Percentiles rank a stretch among this genome's conserved stretches.
phyloP scores from a whole-genome alignment of 2,329 filamentous ascomycete species.

The Coniochaeta hoffmannii region DNA sequence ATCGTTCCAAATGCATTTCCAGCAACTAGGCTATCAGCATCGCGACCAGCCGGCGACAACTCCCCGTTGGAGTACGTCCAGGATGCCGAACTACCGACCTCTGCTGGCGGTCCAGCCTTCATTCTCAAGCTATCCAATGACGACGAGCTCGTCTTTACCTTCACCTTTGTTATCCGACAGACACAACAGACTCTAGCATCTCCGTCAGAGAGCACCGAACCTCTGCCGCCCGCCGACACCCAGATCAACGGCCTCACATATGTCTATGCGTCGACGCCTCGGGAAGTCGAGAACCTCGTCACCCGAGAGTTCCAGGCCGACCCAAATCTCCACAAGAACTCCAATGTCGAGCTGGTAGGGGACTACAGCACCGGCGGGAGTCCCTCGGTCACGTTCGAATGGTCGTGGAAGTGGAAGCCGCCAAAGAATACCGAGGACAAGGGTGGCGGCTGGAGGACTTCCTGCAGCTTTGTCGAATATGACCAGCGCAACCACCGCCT shows the following conservation, averaged over 20 bases:
- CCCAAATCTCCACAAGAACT: conserved; percentile 93
- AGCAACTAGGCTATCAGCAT: conserved; percentile 67
- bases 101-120: conserved; percentile 56
- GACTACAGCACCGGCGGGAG: conserved; percentile 74
- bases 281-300: conserved; percentile 87
- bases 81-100: conserved; percentile 64
- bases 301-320: conserved; percentile 95
- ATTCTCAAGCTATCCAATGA: conserved; percentile 83
- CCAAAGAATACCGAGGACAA: conserved; percentile 75
- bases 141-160: conserved; percentile 88
- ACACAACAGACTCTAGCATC: conserved; percentile 26
- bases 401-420: conserved; percentile 95
- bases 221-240: conserved; percentile 55
- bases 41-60: conserved; percentile 65
- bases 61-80: conserved; percentile 84
- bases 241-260: conserved; percentile 85
- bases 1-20: conserved; percentile 83
- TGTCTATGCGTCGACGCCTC: conserved; percentile 76
- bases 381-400: conserved; percentile 80
- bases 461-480: conserved; percentile 96
- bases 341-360: conserved; percentile 91
- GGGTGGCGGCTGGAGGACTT: conserved; percentile 90
- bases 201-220: conserved; percentile 41
- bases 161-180: conserved; percentile 75
- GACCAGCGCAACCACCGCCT: conserved; percentile 86